Evolutionary conservation across 2,329 filamentous ascomycete genomes (phyloP).

Genomic region (Zalaria sp.): DNA sequence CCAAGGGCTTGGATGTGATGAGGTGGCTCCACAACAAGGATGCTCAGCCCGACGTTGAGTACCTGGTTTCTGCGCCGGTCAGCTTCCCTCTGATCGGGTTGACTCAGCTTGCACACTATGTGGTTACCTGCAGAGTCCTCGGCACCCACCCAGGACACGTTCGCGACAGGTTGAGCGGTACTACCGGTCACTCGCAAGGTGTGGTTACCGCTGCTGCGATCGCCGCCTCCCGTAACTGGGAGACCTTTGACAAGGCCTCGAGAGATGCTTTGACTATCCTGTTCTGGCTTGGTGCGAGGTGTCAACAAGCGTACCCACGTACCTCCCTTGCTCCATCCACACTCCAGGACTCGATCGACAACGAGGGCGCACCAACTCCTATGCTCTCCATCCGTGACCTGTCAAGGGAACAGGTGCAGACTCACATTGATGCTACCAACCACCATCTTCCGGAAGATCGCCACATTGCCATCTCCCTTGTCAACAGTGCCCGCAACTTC

Average conservation of each 20-base stretch:
- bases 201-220: slow-evolving; percentile 87
- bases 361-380: slow-evolving; percentile 88
- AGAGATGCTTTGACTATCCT: slow-evolving; percentile 77
- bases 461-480: slow-evolving; percentile 86
- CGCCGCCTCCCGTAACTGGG: slow-evolving; percentile 83
- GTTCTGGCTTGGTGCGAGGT: slow-evolving; percentile 96
- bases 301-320: slow-evolving; percentile 91
- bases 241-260: slow-evolving; percentile 70
- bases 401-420: slow-evolving; percentile 74
- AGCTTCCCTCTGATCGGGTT: slow-evolving; percentile 93
- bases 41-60: slow-evolving; percentile 83
- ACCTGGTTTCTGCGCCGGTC: slow-evolving; percentile 85
- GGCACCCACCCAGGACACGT: slow-evolving; percentile 82
- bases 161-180: slow-evolving; percentile 69
- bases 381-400: slow-evolving; percentile 97
- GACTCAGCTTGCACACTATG: slow-evolving; percentile 90
- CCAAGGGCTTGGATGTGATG: slow-evolving; percentile 92
- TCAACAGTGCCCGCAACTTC: slow-evolving; percentile 94
- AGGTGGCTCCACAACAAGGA: slow-evolving; percentile 84
- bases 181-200: slow-evolving; percentile 93
- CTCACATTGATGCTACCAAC: slow-evolving; percentile 94
- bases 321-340: slow-evolving; percentile 86
- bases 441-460: slow-evolving; percentile 85
- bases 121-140: slow-evolving; percentile 82
- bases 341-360: slow-evolving; percentile 84